Base-by-base conservation (phyloP, 306 rosid species). In the Trichosanthes truncata region DNA sequence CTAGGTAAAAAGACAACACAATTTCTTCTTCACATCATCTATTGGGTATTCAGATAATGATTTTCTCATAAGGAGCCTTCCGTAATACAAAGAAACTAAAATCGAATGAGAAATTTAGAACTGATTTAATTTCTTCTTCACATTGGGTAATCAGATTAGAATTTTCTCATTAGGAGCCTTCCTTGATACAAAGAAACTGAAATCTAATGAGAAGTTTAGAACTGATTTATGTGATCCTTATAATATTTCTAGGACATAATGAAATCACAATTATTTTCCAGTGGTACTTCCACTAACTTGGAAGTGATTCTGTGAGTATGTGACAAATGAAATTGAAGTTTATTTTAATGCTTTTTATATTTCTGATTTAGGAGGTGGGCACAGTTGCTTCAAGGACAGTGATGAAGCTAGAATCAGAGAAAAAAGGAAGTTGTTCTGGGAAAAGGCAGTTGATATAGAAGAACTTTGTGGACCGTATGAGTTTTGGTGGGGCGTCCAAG, bases 401-500 rank as follows among this genome's bases (percentile, higher is more conserved):
- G 99, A 96, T 68, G 98, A 96, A 88, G 96, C 98, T 74, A 88
- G 98, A 85, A 91, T 96, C 81, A 90, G 99, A 82, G 84, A 85
- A 33, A 93, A 83, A 81, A 91, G 94, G 81, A 89, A 88, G 89
- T 63, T 80, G 80, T 91, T 96, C 88, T 96, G 97, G 98, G 98
- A 91, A 73, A 96, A 96, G 84, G 96, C 99, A 66, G 93, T 93
- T 40, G 87, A 89, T 78, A 83, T 85, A 1, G 91, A 90, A 80
- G 97, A 96, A 90, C 94, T 96, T n/a, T 96, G 99, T 80, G 99
- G 97, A 10, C 88, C 97, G 9, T 87, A 83, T 68, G 98, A 96
- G 60, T 90, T 88, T 56, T 96, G 99, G 99, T 96, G 98, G 99
- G 99, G 98, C 83, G 99, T 96, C 63, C 83, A 87, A 89, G 99